A percentile compares a stretch with the other conserved stretches of the same genome.
phyloP scores from a whole-genome alignment of 306 rosid genomes.

The Dryas alaskensis region DNA sequence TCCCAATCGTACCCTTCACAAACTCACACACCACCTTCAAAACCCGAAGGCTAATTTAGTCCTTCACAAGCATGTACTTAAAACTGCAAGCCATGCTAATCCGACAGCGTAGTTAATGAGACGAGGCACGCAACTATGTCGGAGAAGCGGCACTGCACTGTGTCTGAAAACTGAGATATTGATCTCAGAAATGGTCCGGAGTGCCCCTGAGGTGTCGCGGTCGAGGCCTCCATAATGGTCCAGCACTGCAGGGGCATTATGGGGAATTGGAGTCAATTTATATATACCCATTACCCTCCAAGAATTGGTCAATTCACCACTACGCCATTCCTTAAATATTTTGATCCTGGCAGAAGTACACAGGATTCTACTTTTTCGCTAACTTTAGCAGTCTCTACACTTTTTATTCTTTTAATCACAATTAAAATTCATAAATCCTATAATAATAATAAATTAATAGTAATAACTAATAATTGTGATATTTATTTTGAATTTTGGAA shows the following conservation, averaged over 20 bases:
- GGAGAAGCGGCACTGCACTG: conserved; percentile 32
- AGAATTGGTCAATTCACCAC: conserved; percentile 47
- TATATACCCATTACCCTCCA: conserved; percentile 8
- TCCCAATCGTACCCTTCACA: conserved; percentile 2
- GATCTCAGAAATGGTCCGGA: conserved; percentile 59
- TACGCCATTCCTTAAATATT: conserved; percentile 49
- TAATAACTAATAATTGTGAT: too few relatives aligned
- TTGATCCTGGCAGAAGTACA: conserved; percentile 33
- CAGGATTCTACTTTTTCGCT: conserved; percentile 43
- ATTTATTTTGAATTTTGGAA: not conserved
- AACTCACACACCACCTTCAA: not conserved
- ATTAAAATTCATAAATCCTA: not conserved
- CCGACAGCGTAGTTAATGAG: conserved; percentile 16
- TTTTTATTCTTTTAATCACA: conserved; percentile 7
- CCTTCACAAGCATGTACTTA: too few relatives aligned
- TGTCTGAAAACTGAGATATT: conserved; percentile 16
- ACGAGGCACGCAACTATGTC: conserved; percentile 31
- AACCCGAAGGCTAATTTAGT: not conserved
- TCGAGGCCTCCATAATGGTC: conserved; percentile 28
- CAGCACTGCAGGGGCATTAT: conserved; percentile 47
- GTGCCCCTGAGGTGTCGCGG: conserved; percentile 60
- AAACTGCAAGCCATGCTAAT: not conserved
- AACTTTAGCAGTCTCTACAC: conserved; percentile 22
- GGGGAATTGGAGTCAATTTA: conserved; percentile 58
- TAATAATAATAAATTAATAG: too few relatives aligned